Evolutionary conservation across 2,329 filamentous ascomycete genomes (phyloP).

Genomic region (Calonectria fujianensis): DNA sequence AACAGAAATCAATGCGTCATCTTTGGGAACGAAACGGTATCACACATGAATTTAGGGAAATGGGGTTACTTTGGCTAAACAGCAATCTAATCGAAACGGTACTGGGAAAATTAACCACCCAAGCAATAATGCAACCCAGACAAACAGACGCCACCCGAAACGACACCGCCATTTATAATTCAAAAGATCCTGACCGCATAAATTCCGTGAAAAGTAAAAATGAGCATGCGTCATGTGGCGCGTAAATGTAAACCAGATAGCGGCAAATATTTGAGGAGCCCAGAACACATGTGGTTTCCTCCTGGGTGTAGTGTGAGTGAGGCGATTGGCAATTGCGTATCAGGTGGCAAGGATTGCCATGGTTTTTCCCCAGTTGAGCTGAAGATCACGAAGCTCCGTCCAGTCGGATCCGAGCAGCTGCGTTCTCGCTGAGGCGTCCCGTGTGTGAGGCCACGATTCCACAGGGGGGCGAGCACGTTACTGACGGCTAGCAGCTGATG

Average conservation of each 20-base stretch:
- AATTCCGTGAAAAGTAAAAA: background rate
- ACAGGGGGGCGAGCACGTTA: background rate
- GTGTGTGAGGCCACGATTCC: conserved; percentile 2
- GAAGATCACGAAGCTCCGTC: background rate
- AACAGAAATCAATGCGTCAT: background rate
- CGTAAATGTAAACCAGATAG: background rate
- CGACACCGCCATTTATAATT: background rate
- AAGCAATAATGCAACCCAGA: background rate
- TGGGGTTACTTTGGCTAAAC: background rate
- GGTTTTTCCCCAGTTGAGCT: background rate
- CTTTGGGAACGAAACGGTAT: background rate
- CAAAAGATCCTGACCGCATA: background rate
- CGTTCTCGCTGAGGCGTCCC: background rate
- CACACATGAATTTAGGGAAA: background rate
- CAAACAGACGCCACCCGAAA: background rate
- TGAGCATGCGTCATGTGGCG: background rate
- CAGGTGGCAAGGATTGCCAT: conserved; percentile 17
- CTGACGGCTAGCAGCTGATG: background rate
- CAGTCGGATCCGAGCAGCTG: conserved; percentile 9
- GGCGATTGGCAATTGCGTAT: conserved; percentile 3
- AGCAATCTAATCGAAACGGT: background rate
- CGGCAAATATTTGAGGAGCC: background rate
- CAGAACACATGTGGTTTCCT: background rate
- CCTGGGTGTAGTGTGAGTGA: background rate
- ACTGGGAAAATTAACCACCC: background rate